Evolutionary conservation across 2,329 filamentous ascomycete species (phyloP).

Genomic region (Chalaropsis thielavioides): DNA sequence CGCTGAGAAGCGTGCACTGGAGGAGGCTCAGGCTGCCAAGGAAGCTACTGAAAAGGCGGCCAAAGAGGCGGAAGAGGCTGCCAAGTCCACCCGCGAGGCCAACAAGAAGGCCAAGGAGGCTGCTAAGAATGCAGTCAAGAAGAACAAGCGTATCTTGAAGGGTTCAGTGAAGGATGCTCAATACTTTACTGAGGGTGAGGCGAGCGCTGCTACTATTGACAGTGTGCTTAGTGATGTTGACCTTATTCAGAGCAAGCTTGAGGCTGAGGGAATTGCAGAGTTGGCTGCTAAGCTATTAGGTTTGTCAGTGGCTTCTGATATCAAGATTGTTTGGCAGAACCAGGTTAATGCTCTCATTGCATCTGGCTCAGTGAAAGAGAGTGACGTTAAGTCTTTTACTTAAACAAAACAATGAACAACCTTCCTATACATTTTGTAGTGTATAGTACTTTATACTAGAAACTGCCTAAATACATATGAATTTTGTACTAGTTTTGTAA

Average conservation of each 20-base stretch:
- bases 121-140: conserved; percentile 97
- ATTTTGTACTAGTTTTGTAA: too few relatives aligned
- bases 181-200: conserved; percentile 70
- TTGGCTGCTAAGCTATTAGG: conserved; percentile 68
- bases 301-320: conserved; percentile 64
- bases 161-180: conserved; percentile 92
- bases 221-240: conserved; percentile 74
- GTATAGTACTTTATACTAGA: too few relatives aligned
- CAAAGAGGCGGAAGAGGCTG: conserved; percentile 72
- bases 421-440: too few relatives aligned
- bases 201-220: conserved; percentile 66
- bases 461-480: too few relatives aligned
- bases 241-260: conserved; percentile 71
- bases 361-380: conserved; percentile 75
- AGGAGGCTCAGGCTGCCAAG: conserved; percentile 73
- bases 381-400: conserved; percentile 55
- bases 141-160: conserved; percentile 98
- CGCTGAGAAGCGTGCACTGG: conserved; percentile 70
- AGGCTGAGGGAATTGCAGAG: conserved; percentile 75
- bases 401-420: conserved; percentile 20
- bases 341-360: conserved; percentile 66
- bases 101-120: conserved; percentile 96
- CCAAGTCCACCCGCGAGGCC: conserved; percentile 70
- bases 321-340: conserved; percentile 68
- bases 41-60: conserved; percentile 66